Conservation (phyloP, 352 stramenopile species). For the Phytophthora quininea region DNA sequence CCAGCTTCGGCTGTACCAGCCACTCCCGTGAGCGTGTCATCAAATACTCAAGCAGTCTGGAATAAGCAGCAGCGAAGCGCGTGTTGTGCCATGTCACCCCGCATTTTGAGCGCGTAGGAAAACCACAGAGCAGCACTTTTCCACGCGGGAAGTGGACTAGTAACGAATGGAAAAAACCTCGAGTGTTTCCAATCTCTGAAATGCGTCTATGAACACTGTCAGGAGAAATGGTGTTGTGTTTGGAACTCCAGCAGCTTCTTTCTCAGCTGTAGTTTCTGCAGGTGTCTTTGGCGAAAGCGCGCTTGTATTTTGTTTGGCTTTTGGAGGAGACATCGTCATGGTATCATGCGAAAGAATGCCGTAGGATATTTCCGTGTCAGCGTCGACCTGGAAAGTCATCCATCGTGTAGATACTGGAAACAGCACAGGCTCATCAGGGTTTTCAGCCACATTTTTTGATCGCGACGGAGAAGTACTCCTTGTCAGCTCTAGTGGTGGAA, state of each 20-base stretch:
- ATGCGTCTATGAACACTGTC: constrained; percentile 70
- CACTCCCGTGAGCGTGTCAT: constrained; percentile 61
- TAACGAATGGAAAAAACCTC: constrained; percentile 62
- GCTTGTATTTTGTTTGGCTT: not conserved
- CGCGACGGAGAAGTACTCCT: constrained; percentile 11
- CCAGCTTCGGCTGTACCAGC: constrained; percentile 78
- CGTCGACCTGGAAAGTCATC: constrained; percentile 52
- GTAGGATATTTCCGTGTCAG: constrained; percentile 52
- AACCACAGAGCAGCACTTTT: constrained; percentile 71
- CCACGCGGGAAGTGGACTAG: constrained; percentile 64
- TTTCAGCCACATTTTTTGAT: constrained; percentile 12
- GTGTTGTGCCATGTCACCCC: constrained; percentile 57
- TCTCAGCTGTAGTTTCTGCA: constrained; percentile 19
- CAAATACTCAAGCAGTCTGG: constrained; percentile 56
- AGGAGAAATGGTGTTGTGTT: constrained; percentile 48
- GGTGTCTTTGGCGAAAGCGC: constrained; percentile 5
- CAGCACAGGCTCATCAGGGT: constrained; percentile 27
- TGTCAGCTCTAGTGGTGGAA: constrained; percentile 19
- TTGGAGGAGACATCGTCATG: constrained; percentile 13
- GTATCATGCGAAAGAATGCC: constrained; percentile 50
- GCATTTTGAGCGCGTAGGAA: constrained; percentile 45
- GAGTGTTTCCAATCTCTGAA: constrained; percentile 68
- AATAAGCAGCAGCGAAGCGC: constrained; percentile 49
- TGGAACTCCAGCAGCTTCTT: not conserved
- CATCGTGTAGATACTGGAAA: constrained; percentile 49